A percentile compares a stretch with the other conserved stretches of the same genome.
These are phyloP conservation scores for Yamadazyma aaseri DNA, from an alignment of 1,139 yeast species.

Conservation along the genomic window DNA sequence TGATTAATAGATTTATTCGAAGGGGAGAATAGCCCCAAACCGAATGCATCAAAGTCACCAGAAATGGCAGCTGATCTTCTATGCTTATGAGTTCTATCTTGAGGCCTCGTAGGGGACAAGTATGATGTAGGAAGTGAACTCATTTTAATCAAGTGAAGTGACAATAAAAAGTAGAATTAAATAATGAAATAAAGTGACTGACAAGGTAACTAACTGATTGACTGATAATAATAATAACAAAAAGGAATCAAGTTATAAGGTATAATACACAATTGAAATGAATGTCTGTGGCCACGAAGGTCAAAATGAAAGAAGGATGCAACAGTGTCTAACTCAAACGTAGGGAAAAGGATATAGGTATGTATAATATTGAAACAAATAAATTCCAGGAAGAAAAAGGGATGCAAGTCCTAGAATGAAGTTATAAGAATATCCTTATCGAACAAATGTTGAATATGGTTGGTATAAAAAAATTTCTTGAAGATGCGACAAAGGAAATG, in stretches of 20 bases:
- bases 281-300: not conserved
- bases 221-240: no score
- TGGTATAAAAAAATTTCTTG: not conserved
- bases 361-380: no score
- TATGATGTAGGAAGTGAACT: constrained; percentile 25
- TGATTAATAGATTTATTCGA: constrained; percentile 6
- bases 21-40: constrained; percentile 39
- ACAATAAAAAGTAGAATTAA: not conserved
- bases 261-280: not conserved
- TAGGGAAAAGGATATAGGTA: no score
- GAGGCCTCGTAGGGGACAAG: constrained; percentile 13
- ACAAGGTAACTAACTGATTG: no score
- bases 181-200: no score
- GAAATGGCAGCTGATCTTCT: constrained; percentile 72
- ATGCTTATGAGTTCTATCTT: constrained; percentile 56
- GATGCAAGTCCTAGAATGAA: no score
- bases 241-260: not conserved
- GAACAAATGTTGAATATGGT: no score
- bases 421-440: no score
- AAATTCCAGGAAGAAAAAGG: no score
- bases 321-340: no score
- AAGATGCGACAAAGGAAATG: not conserved
- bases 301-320: no score
- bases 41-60: constrained; percentile 62
- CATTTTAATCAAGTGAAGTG: constrained; percentile 7